Evolutionary conservation across 176 grass and related monocot species (phyloP).

Genomic region (Eragrostis nindensis): DNA sequence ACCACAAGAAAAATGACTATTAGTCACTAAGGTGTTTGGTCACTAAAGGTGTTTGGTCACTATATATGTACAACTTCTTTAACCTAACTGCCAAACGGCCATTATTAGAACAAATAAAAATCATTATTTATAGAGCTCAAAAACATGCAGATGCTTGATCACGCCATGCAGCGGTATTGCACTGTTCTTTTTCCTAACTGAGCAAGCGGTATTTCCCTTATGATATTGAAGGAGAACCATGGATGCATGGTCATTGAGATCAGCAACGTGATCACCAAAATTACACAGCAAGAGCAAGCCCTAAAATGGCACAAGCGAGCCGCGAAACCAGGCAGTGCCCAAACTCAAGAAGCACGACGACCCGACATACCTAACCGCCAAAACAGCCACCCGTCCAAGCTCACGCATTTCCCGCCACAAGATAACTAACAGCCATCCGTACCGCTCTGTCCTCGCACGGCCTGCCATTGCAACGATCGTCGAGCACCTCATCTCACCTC

Average conservation of each 20-base stretch:
- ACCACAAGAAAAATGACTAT: too few relatives aligned
- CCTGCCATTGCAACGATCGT: conserved; percentile 17
- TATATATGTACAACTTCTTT: too few relatives aligned
- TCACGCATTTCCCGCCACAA: not conserved
- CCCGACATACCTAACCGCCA: conserved; percentile 41
- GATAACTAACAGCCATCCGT: conserved; percentile 34
- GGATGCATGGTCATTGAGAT: not conserved
- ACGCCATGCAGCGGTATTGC: too few relatives aligned
- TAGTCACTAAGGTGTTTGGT: too few relatives aligned
- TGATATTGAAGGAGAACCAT: too few relatives aligned
- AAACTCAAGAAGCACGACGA: not conserved
- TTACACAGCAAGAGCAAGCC: not conserved
- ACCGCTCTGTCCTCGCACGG: not conserved
- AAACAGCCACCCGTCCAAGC: too few relatives aligned
- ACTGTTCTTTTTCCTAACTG: too few relatives aligned
- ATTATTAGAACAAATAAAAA: too few relatives aligned
- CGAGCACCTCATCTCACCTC: not conserved
- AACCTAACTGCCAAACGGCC: conserved; percentile 40
- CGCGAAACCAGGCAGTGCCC: not conserved
- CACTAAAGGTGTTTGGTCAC: too few relatives aligned
- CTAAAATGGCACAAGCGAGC: not conserved
- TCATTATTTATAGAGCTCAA: too few relatives aligned
- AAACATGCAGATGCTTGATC: too few relatives aligned
- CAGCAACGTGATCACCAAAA: not conserved
- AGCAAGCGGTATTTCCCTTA: too few relatives aligned